Base-by-base conservation (phyloP, 176 grass and related monocot genomes). In the Juncus inflexus region DNA sequence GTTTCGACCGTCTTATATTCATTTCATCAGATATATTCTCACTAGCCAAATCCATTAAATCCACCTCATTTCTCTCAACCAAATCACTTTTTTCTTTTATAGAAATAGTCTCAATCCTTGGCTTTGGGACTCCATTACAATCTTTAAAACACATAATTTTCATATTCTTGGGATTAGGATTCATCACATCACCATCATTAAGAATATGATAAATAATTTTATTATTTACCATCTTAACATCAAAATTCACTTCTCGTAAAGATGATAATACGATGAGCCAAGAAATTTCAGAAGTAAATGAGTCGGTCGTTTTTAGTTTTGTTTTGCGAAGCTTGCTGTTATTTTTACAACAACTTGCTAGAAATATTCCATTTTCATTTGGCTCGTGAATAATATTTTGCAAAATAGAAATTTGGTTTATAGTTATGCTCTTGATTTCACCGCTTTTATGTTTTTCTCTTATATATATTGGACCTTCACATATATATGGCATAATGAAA, bases 1-100 rank as follows among this genome's bases (percentile, higher is more conserved):
- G 19, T 28, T 91, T 91, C 53, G 92, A 96, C 14, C 78, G 92
- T 79, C 92, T 88, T 64, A 96, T 74, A 67, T 80, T 71, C 36
- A 81, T 52, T 9, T 83, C 63, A 55, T 76, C 70, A 77, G 83
- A 86, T 39, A 87, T 76, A 47, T 78, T 63, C 40, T 94, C 75
- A 66, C 76, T 66, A 77, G 87, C 78, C 37, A 15, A 68, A 49
- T 84, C 70, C 42, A 55, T 61, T 43, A 76, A 53, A 56, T 16
- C 56, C 65, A 74, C 76, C 53, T 60, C 37, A 49, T 15, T 36
- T 49, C 47, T 55, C 38, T 61, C 54, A 69, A 60, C 52, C 2
- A 10, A 12, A 52, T 50, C 73, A 9, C 78, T 66, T 65, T 40
- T 55, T 36, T 9, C 64, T 70, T 56, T 77, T 75, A 85, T 14